phyloP scores from a whole-genome alignment of 331 rosid species.

The Stylosanthes scabra region DNA sequence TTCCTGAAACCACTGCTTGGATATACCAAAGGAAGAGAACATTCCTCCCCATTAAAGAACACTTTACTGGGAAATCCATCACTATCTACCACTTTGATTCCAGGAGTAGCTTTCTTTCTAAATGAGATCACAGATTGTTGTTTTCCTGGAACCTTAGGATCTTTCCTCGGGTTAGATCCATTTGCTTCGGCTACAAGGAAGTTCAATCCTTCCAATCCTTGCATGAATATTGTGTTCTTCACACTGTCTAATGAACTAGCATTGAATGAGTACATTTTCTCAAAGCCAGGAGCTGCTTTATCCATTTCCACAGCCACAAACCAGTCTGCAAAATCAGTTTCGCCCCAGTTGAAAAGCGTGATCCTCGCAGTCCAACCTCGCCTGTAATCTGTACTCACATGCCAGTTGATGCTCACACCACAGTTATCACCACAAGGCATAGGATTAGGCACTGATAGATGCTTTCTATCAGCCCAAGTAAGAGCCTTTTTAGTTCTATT shows the following conservation, averaged over 20 bases:
- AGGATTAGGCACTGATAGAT: slow-evolving; percentile 58
- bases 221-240: slow-evolving; percentile 77
- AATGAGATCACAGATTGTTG: slow-evolving; percentile 86
- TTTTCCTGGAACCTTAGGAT: slow-evolving; percentile 92
- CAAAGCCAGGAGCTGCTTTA: slow-evolving; percentile 75
- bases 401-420: slow-evolving; percentile 94
- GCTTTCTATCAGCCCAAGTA: slow-evolving; percentile 71
- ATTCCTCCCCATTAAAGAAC: slow-evolving; percentile 93
- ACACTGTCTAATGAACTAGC: slow-evolving; percentile 55
- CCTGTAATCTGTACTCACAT: slow-evolving; percentile 69
- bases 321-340: slow-evolving; percentile 75
- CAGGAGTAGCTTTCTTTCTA: slow-evolving; percentile 66
- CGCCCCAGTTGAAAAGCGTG: slow-evolving; percentile 93
- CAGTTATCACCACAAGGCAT: slow-evolving; percentile 89
- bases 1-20: slow-evolving; percentile 61
- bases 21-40: slow-evolving; percentile 64
- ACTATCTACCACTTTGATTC: slow-evolving; percentile 62
- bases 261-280: slow-evolving; percentile 84
- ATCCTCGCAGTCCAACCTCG: slow-evolving; percentile 90
- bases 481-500: slow-evolving; percentile 63
- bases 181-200: slow-evolving; percentile 78
- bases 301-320: slow-evolving; percentile 83
- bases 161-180: slow-evolving; percentile 65
- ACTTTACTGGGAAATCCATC: slow-evolving; percentile 94
- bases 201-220: slow-evolving; percentile 76